A percentile compares a stretch with the other conserved stretches of the same genome.
Conservation (phyloP, 495 filamentous ascomycete genomes). For the Daldinia concentrica region DNA sequence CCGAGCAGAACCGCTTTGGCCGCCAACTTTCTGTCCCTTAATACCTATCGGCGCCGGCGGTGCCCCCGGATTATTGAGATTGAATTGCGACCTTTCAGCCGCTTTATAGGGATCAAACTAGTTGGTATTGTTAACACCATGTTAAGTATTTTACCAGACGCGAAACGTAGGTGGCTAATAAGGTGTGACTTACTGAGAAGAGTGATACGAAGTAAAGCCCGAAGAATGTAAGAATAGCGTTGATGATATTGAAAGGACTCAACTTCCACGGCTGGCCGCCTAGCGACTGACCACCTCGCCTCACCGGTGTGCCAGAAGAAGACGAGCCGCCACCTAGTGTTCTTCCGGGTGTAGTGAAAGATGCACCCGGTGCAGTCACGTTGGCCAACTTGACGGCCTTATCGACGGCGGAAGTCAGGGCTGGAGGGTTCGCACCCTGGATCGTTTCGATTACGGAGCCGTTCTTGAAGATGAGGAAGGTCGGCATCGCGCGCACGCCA, state of each 20-base stretch:
- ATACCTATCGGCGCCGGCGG: constrained; percentile 26
- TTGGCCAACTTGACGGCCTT: constrained; percentile 71
- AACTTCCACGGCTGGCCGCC: constrained; percentile 53
- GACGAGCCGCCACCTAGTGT: constrained; percentile 45
- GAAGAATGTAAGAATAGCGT: constrained; percentile 62
- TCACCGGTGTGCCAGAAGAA: constrained; percentile 22
- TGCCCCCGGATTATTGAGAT: constrained; percentile 55
- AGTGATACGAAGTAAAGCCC: constrained; percentile 68
- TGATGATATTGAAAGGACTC: constrained; percentile 53
- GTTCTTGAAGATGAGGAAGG: constrained; percentile 87
- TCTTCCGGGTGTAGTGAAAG: constrained; percentile 53
- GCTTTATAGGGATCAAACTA: constrained; percentile 73
- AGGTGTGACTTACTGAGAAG: constrained; percentile 57
- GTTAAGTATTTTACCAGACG: neutral
- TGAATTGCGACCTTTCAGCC: constrained; percentile 71
- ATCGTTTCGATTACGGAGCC: constrained; percentile 76
- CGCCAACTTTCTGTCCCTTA: constrained; percentile 33
- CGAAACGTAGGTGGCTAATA: neutral
- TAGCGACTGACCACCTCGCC: constrained; percentile 42
- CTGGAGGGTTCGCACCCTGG: constrained; percentile 77
- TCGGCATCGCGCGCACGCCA: constrained; percentile 74
- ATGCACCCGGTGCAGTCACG: constrained; percentile 55
- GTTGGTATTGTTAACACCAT: constrained; percentile 46
- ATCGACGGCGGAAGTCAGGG: constrained; percentile 78
- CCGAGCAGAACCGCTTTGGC: constrained; percentile 40